Percentiles rank a stretch among this genome's conserved stretches.
phyloP scores from a whole-genome alignment of 2,329 filamentous ascomycete species.

The Calonectria pauciramosa region DNA sequence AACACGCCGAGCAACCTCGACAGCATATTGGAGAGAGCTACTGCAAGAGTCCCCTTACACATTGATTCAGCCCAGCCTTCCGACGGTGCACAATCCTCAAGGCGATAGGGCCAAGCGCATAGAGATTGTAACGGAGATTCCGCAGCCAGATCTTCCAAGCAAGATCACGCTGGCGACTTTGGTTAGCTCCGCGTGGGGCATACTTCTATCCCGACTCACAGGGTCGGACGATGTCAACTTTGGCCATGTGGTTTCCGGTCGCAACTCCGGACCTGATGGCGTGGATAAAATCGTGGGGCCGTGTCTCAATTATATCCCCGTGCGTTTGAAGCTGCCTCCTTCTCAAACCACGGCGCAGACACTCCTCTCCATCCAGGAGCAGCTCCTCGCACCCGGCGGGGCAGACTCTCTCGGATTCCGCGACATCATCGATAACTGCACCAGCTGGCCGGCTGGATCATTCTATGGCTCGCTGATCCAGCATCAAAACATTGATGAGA shows the following conservation, averaged over 20 bases:
- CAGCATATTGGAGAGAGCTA: constrained; percentile 59
- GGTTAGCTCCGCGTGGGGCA: constrained; percentile 46
- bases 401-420: constrained; percentile 33
- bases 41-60: constrained; percentile 53
- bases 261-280: background rate
- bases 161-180: constrained; percentile 27
- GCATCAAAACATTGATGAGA: constrained; percentile 41
- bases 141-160: background rate
- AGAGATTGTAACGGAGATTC: constrained; percentile 26
- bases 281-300: background rate
- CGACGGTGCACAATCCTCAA: constrained; percentile 48
- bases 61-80: constrained; percentile 26
- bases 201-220: constrained; percentile 35
- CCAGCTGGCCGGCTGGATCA: constrained; percentile 30
- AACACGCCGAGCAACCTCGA: background rate
- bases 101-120: constrained; percentile 19
- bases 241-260: background rate
- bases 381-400: constrained; percentile 24
- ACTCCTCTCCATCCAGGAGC: constrained; percentile 29
- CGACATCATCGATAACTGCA: constrained; percentile 34
- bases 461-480: constrained; percentile 24
- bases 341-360: constrained; percentile 9
- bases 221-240: constrained; percentile 6
- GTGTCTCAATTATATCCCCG: background rate
- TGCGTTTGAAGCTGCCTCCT: background rate